Evolutionary conservation across 1,139 yeast genomes (phyloP).

Genomic region (Scheffersomyces quercinus): DNA sequence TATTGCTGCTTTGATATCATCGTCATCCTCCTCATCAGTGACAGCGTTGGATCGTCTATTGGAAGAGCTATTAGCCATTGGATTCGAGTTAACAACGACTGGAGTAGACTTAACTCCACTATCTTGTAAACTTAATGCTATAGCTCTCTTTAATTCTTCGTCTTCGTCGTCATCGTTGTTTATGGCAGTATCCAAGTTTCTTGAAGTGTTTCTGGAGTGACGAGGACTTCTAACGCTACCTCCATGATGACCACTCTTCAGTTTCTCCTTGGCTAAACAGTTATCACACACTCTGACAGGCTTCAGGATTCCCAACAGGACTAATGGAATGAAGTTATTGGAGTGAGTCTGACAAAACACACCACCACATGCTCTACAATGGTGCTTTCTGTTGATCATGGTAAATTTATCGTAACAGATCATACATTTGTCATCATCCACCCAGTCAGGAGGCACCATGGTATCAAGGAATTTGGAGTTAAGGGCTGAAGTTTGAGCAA

Average conservation of each 20-base stretch:
- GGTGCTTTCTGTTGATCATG: constrained; percentile 88
- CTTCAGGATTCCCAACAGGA: constrained; percentile 81
- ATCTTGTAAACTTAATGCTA: constrained; percentile 75
- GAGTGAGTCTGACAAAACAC: constrained; percentile 88
- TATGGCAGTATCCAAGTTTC: not conserved
- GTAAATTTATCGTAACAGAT: constrained; percentile 81
- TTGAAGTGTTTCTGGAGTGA: not conserved
- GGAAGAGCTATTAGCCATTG: too few relatives aligned
- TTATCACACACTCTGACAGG: constrained; percentile 95
- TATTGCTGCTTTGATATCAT: constrained; percentile 89
- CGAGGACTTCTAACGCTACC: not conserved
- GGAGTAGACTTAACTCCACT: constrained; percentile 25
- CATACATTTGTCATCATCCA: constrained; percentile 95
- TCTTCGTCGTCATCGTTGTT: constrained; percentile 51
- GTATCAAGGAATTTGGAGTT: constrained; percentile 71
- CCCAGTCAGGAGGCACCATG: constrained; percentile 97
- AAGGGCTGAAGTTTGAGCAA: constrained; percentile 28
- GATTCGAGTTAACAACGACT: constrained; percentile 5
- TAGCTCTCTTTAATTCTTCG: constrained; percentile 75
- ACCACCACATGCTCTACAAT: constrained; percentile 97
- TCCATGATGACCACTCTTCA: constrained; percentile 17
- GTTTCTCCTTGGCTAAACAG: constrained; percentile 62
- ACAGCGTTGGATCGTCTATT: constrained; percentile 3
- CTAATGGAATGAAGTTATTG: constrained; percentile 65
- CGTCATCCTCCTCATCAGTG: constrained; percentile 70